Evolutionary conservation across 306 rosid species (phyloP).

Genomic region (Medicago arabica): DNA sequence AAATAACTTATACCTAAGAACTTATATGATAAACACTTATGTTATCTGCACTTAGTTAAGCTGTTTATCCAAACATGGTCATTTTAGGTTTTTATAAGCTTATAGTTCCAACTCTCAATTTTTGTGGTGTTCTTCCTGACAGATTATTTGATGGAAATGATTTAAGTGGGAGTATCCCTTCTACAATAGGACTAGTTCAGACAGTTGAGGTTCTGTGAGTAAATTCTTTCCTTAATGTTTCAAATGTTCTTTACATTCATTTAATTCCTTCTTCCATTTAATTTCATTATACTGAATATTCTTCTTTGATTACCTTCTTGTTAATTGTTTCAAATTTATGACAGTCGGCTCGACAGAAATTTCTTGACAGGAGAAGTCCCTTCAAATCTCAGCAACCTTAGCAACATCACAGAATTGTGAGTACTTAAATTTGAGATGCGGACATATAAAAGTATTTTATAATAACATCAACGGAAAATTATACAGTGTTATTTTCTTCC

Average conservation of each 20-base stretch:
- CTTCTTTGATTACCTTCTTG: slow-evolving; percentile 5
- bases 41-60: no score
- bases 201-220: slow-evolving; percentile 98
- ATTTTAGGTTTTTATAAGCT: not conserved
- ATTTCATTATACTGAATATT: slow-evolving; percentile 8
- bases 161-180: slow-evolving; percentile 69
- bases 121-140: slow-evolving; percentile 23
- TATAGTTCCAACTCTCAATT: slow-evolving; percentile 4
- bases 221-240: slow-evolving; percentile 36
- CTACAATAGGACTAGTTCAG: slow-evolving; percentile 73
- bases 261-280: slow-evolving; percentile 6
- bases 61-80: no score
- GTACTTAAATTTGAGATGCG: slow-evolving; percentile 45
- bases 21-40: no score
- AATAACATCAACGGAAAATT: slow-evolving; percentile 2
- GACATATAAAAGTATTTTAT: slow-evolving; percentile 2
- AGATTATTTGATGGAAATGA: slow-evolving; percentile 87
- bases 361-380: slow-evolving; percentile 70
- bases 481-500: slow-evolving; percentile 39
- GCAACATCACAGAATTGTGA: slow-evolving; percentile 72
- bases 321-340: slow-evolving; percentile 38
- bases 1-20: no score
- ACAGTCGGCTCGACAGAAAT: slow-evolving; percentile 97
- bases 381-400: slow-evolving; percentile 69
- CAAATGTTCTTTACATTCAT: not conserved